These are phyloP conservation scores for Asterionellopsis glacialis DNA, from an alignment of 108 stramenopile genomes.

Conservation along the genomic window DNA sequence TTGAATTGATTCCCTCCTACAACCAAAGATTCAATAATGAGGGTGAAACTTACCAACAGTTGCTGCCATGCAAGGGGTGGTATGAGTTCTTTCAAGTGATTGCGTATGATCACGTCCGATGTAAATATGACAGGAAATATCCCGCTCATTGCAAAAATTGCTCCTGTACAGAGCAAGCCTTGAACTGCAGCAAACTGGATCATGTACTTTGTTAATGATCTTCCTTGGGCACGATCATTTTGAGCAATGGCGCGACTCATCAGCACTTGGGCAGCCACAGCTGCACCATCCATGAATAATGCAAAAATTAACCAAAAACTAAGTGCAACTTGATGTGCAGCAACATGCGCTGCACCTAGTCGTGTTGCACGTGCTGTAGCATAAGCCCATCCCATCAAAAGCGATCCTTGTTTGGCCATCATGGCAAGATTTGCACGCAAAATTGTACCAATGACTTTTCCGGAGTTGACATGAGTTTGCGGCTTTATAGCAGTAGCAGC, in stretches of 20 bases:
- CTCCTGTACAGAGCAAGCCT: constrained; percentile 24
- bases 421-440: constrained; percentile 52
- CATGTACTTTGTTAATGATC: constrained; percentile 47
- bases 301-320: constrained; percentile 56
- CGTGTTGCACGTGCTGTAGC: constrained; percentile 51
- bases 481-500: constrained; percentile 1
- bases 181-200: constrained; percentile 39
- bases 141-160: constrained; percentile 9
- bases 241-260: constrained; percentile 24
- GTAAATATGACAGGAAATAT: constrained; percentile 35
- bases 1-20: constrained; percentile 43
- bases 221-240: constrained; percentile 6
- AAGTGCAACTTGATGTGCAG: constrained; percentile 63
- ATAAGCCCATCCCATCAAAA: constrained; percentile 56
- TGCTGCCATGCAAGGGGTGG: constrained; percentile 53
- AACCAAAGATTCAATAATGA: constrained; percentile 41
- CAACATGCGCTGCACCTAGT: constrained; percentile 49
- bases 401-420: constrained; percentile 44
- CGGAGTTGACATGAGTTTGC: neutral
- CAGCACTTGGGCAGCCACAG: constrained; percentile 62
- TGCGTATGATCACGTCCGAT: constrained; percentile 22
- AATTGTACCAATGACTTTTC: constrained; percentile 25
- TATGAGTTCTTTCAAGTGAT: constrained; percentile 30
- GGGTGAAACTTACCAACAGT: constrained; percentile 41
- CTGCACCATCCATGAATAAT: constrained; percentile 43